Evolutionary conservation across 2,329 filamentous ascomycete species (phyloP), one percentile per base, ranked within the genome.

Genomic region (Paracorniculantispora psalliotae): DNA sequence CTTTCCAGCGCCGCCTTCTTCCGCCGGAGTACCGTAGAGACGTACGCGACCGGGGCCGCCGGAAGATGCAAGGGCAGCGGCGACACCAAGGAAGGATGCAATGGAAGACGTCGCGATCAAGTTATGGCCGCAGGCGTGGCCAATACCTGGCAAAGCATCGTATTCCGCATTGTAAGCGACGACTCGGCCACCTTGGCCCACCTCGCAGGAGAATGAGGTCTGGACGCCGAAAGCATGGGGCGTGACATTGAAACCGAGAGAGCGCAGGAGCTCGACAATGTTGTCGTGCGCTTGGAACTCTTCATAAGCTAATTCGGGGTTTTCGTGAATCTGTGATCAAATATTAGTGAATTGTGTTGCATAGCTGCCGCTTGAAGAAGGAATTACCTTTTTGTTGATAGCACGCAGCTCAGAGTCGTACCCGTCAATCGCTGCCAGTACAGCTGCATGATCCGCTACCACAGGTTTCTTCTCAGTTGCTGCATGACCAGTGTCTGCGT

Each of bases 91-190:
- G 47, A 76, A 77, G 6, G 73, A 69, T 1, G 72, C 73, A 7
- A 77, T 62, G 1, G 71, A 69, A n/a, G 72, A 66, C 0, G 72
- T 73, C 12, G 75, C 71, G 58, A 78, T 77, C 19, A 78, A 67
- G 63, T 78, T 78, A 66, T 78, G 76, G 1, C 76, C 76, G 63
- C 76, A 78, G 2, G 73, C 75, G 41, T 78, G 75, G n/a, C 75
- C 75, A 23, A 78, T 76, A 12, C 67, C 69, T 0, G 75, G 75
- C 0, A 79, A 71, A 0, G 78, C 78, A 61, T 81, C 78, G 61
- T 79, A 79, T 66, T 75, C 73, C 30, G 67, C 68, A 52, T 68
- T 67, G 60, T 69, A 67, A 6, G 67, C 64, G 26, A 70, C 63
- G 5, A 67, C 57, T 33, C 61, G 55, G 61, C 65, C 67, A 19